phyloP scores from a whole-genome alignment of 1,139 yeast species.

The Zygotorulaspora mrakii region DNA sequence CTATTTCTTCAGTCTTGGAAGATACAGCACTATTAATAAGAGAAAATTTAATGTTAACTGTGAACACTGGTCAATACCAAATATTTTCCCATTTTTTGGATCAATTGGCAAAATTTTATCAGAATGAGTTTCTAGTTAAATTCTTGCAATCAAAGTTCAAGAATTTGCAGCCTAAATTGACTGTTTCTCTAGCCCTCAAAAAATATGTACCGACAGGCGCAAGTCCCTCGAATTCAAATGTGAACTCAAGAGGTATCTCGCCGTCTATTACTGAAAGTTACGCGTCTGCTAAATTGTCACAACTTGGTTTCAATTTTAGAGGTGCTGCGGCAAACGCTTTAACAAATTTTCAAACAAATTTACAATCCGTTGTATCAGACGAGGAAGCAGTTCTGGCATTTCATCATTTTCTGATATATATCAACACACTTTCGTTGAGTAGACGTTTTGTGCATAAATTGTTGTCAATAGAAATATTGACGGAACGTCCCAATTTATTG shows the following conservation, averaged over 20 bases:
- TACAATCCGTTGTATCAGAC: slow-evolving; percentile 34
- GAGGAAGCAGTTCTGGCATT: slow-evolving; percentile 29
- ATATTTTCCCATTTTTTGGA: slow-evolving; percentile 29
- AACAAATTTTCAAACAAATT: slow-evolving; percentile 35
- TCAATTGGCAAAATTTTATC: slow-evolving; percentile 29
- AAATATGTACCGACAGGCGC: slow-evolving; percentile 21
- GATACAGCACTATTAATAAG: slow-evolving; percentile 75
- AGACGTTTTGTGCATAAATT: slow-evolving; percentile 24
- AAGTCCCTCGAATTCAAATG: slow-evolving; percentile 5
- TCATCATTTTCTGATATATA: slow-evolving; percentile 34
- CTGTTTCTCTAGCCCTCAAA: slow-evolving; percentile 20
- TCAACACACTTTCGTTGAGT: slow-evolving; percentile 32
- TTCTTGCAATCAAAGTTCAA: slow-evolving; percentile 32
- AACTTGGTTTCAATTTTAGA: slow-evolving; percentile 33
- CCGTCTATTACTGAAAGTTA: slow-evolving; percentile 16
- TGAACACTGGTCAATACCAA: slow-evolving; percentile 33
- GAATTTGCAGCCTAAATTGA: slow-evolving; percentile 27
- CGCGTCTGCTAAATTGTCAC: slow-evolving; percentile 22
- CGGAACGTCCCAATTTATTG: slow-evolving; percentile 37
- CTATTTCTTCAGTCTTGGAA: slow-evolving; percentile 81
- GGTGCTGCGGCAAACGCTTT: slow-evolving; percentile 34
- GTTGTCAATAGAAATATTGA: slow-evolving; percentile 31
- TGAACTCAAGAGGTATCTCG: slow-evolving; percentile 14
- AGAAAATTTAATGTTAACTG: slow-evolving; percentile 30
- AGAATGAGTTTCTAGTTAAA: slow-evolving; percentile 33